These are phyloP conservation scores for Penicillium cosmopolitanum DNA, from an alignment of 495 filamentous ascomycete genomes.

Conservation along the genomic window DNA sequence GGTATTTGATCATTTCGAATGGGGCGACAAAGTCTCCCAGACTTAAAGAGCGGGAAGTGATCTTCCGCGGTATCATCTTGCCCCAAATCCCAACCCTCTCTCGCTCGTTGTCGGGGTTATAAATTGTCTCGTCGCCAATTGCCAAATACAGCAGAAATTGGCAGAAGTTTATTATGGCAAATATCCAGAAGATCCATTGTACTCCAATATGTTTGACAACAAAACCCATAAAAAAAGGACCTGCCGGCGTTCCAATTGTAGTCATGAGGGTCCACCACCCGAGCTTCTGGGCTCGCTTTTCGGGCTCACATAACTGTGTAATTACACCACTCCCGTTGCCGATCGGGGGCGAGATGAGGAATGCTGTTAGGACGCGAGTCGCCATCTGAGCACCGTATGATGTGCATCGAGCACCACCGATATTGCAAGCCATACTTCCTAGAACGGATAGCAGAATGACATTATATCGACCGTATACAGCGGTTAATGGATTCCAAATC, in stretches of 20 bases:
- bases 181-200: conserved; percentile 43
- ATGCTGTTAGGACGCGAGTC: conserved; percentile 32
- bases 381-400: conserved; percentile 35
- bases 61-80: conserved; percentile 27
- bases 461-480: conserved; percentile 35
- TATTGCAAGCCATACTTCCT: conserved; percentile 38
- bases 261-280: conserved; percentile 41
- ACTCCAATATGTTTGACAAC: conserved; percentile 34
- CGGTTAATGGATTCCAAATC: conserved; percentile 38
- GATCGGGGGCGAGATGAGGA: conserved; percentile 38
- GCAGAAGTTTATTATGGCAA: conserved; percentile 37
- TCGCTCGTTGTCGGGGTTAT: conserved; percentile 14
- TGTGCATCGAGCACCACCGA: conserved; percentile 36
- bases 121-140: conserved; percentile 35
- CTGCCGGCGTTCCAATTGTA: conserved; percentile 34
- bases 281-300: conserved; percentile 34
- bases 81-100: conserved; percentile 9
- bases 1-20: conserved; percentile 20
- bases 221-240: conserved; percentile 41
- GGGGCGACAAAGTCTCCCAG: conserved; percentile 28
- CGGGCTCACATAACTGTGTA: conserved; percentile 32
- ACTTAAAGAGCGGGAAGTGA: conserved; percentile 19
- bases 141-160: conserved; percentile 31
- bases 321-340: conserved; percentile 40
- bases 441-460: conserved; percentile 36